Percentiles rank a stretch among this genome's conserved stretches.
Evolutionary conservation across 2,329 filamentous ascomycete genomes (phyloP).

Genomic region (Macrophomina tecta): DNA sequence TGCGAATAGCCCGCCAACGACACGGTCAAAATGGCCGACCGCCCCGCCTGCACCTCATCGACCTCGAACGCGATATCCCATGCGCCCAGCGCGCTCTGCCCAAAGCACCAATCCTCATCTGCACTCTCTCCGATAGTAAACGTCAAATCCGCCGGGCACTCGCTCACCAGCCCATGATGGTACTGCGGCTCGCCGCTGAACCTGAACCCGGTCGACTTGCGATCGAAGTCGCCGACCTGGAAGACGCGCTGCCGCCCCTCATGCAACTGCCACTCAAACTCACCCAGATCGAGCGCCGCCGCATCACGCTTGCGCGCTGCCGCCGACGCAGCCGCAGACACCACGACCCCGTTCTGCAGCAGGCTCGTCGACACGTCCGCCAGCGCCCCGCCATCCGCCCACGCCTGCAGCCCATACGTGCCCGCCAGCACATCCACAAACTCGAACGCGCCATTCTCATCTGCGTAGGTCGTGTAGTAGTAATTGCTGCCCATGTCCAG

Average conservation of each 20-base stretch:
- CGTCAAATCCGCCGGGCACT: slow-evolving; percentile 54
- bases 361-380: slow-evolving; percentile 55
- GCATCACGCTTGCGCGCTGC: slow-evolving; percentile 29
- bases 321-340: slow-evolving; percentile 37
- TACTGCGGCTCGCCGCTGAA: slow-evolving; percentile 50
- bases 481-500: slow-evolving; percentile 55
- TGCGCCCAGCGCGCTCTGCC: slow-evolving; percentile 47
- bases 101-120: slow-evolving; percentile 57
- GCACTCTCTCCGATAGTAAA: slow-evolving; percentile 52
- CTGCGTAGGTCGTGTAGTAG: slow-evolving; percentile 58
- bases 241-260: slow-evolving; percentile 49
- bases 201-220: slow-evolving; percentile 53
- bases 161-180: slow-evolving; percentile 53
- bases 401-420: slow-evolving; percentile 57
- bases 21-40: slow-evolving; percentile 47
- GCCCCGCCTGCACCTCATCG: slow-evolving; percentile 38
- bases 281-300: slow-evolving; percentile 9
- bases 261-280: slow-evolving; percentile 1
- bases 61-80: slow-evolving; percentile 41
- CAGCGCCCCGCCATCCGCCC: slow-evolving; percentile 54
- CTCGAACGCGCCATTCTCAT: slow-evolving; percentile 50
- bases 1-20: slow-evolving; percentile 54
- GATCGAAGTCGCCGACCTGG: slow-evolving; percentile 58
- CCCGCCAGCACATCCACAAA: slow-evolving; percentile 53
- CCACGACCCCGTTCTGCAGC: slow-evolving; percentile 48